Conservation (phyloP, 441 rosid genomes). For the Euphorbia schlechtendalii region DNA sequence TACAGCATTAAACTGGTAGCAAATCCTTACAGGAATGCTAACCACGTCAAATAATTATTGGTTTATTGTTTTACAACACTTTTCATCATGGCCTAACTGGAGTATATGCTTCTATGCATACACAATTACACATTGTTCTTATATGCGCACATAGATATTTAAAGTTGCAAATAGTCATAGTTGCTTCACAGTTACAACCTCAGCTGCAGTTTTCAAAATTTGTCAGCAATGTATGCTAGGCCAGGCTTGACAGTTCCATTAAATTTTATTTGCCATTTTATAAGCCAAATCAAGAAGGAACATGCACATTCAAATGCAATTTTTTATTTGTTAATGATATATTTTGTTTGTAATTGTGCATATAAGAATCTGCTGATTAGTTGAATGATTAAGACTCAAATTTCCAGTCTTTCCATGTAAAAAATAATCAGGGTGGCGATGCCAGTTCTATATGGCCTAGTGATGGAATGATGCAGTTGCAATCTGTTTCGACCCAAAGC, state of each 20-base stretch:
- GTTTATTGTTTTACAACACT: not conserved
- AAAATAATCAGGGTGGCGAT: conserved; percentile 50
- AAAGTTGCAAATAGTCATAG: too few species aligned
- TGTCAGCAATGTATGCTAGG: not conserved
- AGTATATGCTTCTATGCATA: not conserved
- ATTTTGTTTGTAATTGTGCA: not conserved
- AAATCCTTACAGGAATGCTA: conserved; percentile 1
- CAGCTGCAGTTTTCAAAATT: not conserved
- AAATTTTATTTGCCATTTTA: not conserved
- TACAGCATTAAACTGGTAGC: not conserved
- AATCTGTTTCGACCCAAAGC: conserved; percentile 42
- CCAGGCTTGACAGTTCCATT: not conserved
- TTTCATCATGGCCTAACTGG: not conserved
- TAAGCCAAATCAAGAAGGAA: not conserved
- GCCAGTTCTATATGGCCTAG: conserved; percentile 38
- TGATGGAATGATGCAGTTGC: conserved; percentile 51
- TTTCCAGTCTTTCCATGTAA: too few species aligned
- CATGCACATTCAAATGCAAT: not conserved
- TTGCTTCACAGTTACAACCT: not conserved
- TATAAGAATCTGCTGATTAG: not conserved
- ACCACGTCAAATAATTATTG: not conserved
- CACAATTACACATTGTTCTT: not conserved
- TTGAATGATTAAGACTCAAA: not conserved
- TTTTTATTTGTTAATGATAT: not conserved
- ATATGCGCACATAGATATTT: not conserved